A percentile compares a stretch with the other conserved stretches of the same genome.
Conservation (phyloP, 2,329 filamentous ascomycete genomes). For the Alternaria metachromatica region DNA sequence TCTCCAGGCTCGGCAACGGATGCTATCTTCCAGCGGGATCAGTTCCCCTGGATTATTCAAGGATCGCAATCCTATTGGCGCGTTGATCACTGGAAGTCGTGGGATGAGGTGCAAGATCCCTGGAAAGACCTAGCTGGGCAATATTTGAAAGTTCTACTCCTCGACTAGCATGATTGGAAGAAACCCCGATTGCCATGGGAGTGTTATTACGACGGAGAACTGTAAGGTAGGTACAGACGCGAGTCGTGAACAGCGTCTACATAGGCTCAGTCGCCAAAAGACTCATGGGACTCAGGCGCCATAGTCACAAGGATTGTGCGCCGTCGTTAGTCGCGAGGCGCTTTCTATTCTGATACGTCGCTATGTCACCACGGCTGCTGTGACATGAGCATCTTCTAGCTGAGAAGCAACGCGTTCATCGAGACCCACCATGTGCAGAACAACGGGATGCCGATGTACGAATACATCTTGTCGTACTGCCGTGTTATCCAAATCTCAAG, state of each 20-base stretch:
- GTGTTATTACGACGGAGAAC: not conserved
- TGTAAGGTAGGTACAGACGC: not conserved
- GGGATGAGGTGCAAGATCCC: conserved; percentile 8
- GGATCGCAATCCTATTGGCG: conserved; percentile 8
- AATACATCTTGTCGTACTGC: not conserved
- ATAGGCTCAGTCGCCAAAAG: not conserved
- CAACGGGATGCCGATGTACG: not conserved
- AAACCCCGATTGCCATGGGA: not conserved
- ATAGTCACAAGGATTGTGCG: not conserved
- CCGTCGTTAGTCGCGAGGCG: not conserved
- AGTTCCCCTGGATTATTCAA: not conserved
- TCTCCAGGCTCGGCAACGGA: not conserved
- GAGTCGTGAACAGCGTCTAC: not conserved
- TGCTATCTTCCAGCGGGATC: not conserved
- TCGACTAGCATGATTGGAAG: conserved; percentile 5
- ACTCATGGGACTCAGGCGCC: not conserved
- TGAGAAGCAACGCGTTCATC: not conserved
- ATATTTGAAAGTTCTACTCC: conserved; percentile 5
- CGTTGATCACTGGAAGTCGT: not conserved
- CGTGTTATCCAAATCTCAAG: not conserved
- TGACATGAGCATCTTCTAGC: not conserved
- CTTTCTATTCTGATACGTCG: not conserved
- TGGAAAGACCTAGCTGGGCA: conserved; percentile 4
- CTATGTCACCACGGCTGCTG: not conserved
- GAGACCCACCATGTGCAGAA: not conserved